Evolutionary conservation across 2,329 filamentous ascomycete genomes (phyloP), one percentile per base, ranked within the genome.

Genomic region (Xylariaceae sp.): DNA sequence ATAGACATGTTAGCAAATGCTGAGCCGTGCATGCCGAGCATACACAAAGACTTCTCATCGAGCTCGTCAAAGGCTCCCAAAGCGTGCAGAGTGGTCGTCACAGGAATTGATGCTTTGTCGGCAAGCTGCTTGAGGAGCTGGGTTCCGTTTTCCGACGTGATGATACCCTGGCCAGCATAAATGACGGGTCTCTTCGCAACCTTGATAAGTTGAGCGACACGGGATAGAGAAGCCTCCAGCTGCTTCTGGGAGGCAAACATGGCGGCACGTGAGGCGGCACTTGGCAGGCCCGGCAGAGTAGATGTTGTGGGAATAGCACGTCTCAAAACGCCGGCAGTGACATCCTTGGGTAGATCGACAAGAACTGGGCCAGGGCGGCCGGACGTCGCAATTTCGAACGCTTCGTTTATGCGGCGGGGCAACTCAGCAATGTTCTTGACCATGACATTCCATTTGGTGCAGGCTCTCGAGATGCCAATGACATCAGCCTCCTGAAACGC

Each of bases 391-490:
- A 97, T 97, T 75, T 97, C 91, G 68, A 97, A 97, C 47, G 94
- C 94, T 76, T 97, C 94, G 72, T 96, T 96, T 69, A 97, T 97
- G 62, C 92, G 84, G 66, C 89, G 84, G 49, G 94, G 94, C 53
- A 99, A 80, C 74, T 99, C 94, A 49, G 89, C 91, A 53, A 96
- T 85, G 71, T 87, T 92, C 80, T 95, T 96, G 47, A 96, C 90
- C 91, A 97, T 95, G 57, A 95, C 90, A 67, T 97, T 97, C 94
- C 94, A 99, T 78, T 97, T 97, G 64, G 91, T 96, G 80, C 91
- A 96, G 26, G 91, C 86, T 67, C 92, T 83, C 35, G 90, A 95
- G 71, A 99, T 97, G 64, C 92, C 92, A 56, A 96, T 79, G 37
- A 95, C 86, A 69, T 99, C 94, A 56, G 91, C 91, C 74, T 97